phyloP scores from a whole-genome alignment of 768 basidiomycete species.

The Rhizopogon roseolus region DNA sequence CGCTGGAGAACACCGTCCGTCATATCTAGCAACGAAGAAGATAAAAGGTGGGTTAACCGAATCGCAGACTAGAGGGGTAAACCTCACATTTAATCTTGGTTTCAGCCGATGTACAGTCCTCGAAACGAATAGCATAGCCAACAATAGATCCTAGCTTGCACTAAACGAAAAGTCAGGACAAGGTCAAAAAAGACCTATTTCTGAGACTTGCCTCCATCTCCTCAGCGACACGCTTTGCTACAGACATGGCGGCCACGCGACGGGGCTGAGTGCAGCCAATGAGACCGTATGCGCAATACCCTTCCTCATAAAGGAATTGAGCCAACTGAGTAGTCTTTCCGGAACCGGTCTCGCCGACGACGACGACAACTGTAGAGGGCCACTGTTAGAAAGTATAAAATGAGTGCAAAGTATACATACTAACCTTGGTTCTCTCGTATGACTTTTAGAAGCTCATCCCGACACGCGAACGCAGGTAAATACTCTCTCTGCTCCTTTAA shows the following conservation, averaged over 20 bases:
- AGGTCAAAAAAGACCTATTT: not conserved
- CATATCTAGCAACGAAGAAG: slow-evolving; percentile 62
- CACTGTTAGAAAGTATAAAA: not conserved
- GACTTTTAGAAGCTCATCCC: slow-evolving; percentile 85
- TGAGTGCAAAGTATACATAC: slow-evolving; percentile 3
- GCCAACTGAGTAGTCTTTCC: slow-evolving; percentile 97
- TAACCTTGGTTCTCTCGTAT: slow-evolving; percentile 94
- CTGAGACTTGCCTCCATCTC: slow-evolving; percentile 83
- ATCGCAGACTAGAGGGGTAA: not conserved
- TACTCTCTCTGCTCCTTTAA: slow-evolving; percentile 96
- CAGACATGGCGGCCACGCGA: slow-evolving; percentile 99
- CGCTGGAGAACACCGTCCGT: slow-evolving; percentile 98
- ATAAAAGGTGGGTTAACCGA: not conserved
- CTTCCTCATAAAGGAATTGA: slow-evolving; percentile 96
- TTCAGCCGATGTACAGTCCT: slow-evolving; percentile 91
- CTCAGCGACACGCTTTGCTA: slow-evolving; percentile 99
- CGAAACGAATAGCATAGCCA: slow-evolving; percentile 97
- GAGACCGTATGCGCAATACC: slow-evolving; percentile 84
- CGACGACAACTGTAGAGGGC: slow-evolving; percentile 66
- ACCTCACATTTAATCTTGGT: slow-evolving; percentile 94
- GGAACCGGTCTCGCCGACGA: slow-evolving; percentile 99
- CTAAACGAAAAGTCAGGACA: slow-evolving; percentile 29
- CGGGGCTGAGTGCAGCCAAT: slow-evolving; percentile 98
- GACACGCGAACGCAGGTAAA: slow-evolving; percentile 94
- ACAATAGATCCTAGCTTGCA: slow-evolving; percentile 88